Percentiles rank a stretch among this genome's conserved stretches.
Conservation (phyloP, 139 green algal genomes). For the Mesotaenium endlicherianum region DNA sequence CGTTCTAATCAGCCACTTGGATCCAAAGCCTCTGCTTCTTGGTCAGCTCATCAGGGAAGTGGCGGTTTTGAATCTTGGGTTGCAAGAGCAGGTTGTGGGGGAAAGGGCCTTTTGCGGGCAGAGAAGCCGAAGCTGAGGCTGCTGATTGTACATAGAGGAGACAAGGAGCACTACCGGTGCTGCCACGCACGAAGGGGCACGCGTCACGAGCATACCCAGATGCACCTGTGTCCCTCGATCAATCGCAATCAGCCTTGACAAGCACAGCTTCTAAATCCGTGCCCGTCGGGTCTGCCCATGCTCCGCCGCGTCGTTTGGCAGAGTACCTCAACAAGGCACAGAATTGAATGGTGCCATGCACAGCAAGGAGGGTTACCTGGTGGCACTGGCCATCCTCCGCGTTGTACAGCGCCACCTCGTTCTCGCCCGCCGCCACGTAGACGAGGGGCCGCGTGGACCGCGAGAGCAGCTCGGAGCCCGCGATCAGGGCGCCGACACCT, state of each 20-base stretch:
- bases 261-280: no score
- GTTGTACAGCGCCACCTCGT: constrained; percentile 49
- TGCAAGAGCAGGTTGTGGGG: not conserved
- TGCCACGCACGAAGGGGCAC: not conserved
- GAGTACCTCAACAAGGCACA: not conserved
- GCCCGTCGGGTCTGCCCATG: no score
- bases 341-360: not conserved
- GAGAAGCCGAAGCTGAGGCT: no score
- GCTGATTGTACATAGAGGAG: no score
- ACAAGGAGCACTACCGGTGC: not conserved
- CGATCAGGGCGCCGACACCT: constrained; percentile 1
- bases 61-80: no score
- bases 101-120: not conserved
- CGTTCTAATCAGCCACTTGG: no score
- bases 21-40: no score
- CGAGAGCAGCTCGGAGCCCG: not conserved
- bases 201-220: no score
- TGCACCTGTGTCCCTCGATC: no score
- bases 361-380: not conserved
- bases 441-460: constrained; percentile 20
- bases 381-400: constrained; percentile 38
- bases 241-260: no score
- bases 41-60: no score
- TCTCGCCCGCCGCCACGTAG: constrained; percentile 32
- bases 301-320: not conserved